Conservation (phyloP, 2,329 filamentous ascomycete genomes). For the Calonectria multiphialidica region DNA sequence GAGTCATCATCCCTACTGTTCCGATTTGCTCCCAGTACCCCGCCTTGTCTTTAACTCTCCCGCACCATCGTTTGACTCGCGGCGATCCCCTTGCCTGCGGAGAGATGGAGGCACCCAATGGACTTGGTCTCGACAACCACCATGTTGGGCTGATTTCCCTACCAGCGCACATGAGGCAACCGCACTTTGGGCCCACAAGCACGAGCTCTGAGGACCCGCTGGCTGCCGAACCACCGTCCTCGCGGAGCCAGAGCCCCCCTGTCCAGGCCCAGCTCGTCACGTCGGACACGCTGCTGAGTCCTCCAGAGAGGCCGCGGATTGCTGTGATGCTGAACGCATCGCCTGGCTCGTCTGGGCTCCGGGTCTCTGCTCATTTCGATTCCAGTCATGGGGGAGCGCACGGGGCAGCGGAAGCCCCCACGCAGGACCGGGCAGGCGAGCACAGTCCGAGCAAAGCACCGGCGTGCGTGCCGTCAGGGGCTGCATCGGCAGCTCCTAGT, state of each 20-base stretch:
- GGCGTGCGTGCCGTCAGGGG: conserved; percentile 16
- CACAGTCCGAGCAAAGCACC: conserved; percentile 12
- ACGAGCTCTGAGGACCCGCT: conserved; percentile 39
- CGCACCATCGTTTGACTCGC: not conserved
- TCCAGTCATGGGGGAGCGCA: conserved; percentile 22
- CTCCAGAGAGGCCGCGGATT: conserved; percentile 23
- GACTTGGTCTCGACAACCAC: not conserved
- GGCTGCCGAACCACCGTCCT: conserved; percentile 11
- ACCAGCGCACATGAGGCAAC: conserved; percentile 4
- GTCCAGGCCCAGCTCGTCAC: not conserved
- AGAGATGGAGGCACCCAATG: not conserved
- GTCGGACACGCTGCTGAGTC: not conserved
- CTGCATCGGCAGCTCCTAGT: conserved; percentile 10
- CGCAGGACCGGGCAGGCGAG: not conserved
- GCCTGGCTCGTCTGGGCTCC: conserved; percentile 17
- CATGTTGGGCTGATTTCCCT: not conserved
- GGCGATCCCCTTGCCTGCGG: not conserved
- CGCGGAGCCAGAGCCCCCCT: conserved; percentile 9
- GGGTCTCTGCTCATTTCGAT: conserved; percentile 3
- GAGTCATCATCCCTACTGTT: not conserved
- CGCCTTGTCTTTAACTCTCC: not conserved
- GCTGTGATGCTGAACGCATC: conserved; percentile 36
- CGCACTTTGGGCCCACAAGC: conserved; percentile 19
- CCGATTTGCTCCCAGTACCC: not conserved
- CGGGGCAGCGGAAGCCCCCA: conserved; percentile 6